Evolutionary conservation across 306 rosid genomes (phyloP), one percentile per base, ranked within the genome.

Genomic region (Lathyrus oleraceus): DNA sequence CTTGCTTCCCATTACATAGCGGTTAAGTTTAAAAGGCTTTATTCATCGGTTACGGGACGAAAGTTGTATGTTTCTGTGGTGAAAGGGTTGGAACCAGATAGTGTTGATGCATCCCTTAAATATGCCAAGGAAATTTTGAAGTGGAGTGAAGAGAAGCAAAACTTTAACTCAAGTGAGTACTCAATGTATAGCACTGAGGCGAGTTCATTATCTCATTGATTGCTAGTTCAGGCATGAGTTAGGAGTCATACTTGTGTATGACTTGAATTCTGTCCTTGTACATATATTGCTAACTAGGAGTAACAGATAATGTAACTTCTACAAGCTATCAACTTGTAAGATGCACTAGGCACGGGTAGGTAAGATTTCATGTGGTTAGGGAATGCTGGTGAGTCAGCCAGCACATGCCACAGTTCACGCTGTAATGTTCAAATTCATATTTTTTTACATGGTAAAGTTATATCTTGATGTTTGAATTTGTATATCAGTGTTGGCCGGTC

Each of bases 91-190:
- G 94, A 85, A 79, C 92, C 97, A 23, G 78, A 42, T 40, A 90
- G 96, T 56, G 96, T 94, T 15, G 97, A 91, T 75, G 81, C 81
- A 35, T 69, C 95, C 76, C 99, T 95, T 45, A 95, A 86, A 85
- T 91, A 95, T 70, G 87, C 89, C 1, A 89, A 87, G 81, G 99
- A 95, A 88, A 87, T 95, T 85, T 76, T 85, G 76, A 91, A 87
- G 81, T 95, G 99, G 99, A 89, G 78, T 19, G 97, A 88, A 57
- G 99, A 91, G 89, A 89, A 84, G 71, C 86, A 80, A 42, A 87
- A 91, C 85, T 95, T 91, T 51, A 79, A 92, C 87, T 66, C 84
- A 64, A 88, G 96, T 44, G 99, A 95, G 72, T 77, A 85, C 85
- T 95, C 96, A 3, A 71, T 85, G 90, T 82, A 82, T 82, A 79